Base-by-base conservation (phyloP, 345 rosid species). In the Passiflora organensis region DNA sequence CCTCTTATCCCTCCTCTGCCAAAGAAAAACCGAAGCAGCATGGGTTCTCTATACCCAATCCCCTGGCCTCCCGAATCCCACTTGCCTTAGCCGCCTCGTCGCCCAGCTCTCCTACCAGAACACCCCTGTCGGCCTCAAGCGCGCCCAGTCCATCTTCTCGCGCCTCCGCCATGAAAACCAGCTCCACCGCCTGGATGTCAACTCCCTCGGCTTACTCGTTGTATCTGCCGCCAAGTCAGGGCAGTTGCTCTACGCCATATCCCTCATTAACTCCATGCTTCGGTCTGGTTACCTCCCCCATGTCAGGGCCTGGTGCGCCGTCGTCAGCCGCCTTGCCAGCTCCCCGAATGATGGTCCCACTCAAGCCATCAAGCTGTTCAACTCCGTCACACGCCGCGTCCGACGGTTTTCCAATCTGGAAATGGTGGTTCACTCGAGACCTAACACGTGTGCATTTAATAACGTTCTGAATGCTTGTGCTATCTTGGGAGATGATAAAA, bases 241-340 rank as follows among this genome's bases (percentile, higher is more conserved):
- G 1, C 98, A 91, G 16, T 73, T 83, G 1, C 79, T 76, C 24
- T 88, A 85, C 67, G 88, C 96, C 6, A 65, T 79, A 42, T 91
- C 90, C 20, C 58, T 91, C 12, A 64, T 91, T 62, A 82, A 82
- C 50, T 91, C 95, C 54, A 88, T 91, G 95, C 84, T 91, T 48
- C 93, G 96, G 22, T 88, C 96, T 0, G 89, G 96, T 8, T 87
- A 87, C 74, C 75, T 91, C 23, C 98, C 98, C 1, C 95, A 87
- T 47, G 88, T 91, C 24, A 91, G 83, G 66, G 96, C 96, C 0
- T 91, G 95, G 95, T 77, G 88, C 41, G 85, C 98, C 47, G 91
- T 86, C 37, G 81, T 87, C 54, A 78, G 86, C 60, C 84, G 73
- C 55, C 89, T 91, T 46, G 70, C 95, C 47, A 62, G 83, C 51